Evolutionary conservation across 2,329 filamentous ascomycete genomes (phyloP), one percentile per base, ranked within the genome.

Genomic region (Paecilomyces niveus): DNA sequence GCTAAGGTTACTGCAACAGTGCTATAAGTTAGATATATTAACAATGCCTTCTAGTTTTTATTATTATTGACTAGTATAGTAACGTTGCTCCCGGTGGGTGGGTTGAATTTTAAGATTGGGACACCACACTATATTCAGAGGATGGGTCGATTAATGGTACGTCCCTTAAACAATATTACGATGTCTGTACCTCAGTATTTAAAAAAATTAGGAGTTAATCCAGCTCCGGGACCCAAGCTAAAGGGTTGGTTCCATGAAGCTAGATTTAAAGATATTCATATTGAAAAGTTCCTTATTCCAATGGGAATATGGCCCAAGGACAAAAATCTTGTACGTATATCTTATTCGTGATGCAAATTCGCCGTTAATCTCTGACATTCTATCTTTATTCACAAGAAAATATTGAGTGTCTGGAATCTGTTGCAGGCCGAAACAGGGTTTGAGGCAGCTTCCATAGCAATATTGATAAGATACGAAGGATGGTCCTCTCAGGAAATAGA

Each of bases 1-100:
- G 82, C 75, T 75, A 1, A 73, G 66, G 13, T 67, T 85, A 0
- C 76, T 85, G 58, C 68, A 70, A 15, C 75, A 77, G 57, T 73
- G 77, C 1, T 72, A 78, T 49, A 76, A 80, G 81, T 61, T 26
- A 22, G 24, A 26, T 26, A 18, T 18, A 15, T 15, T 18, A 3
- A 26, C 3, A 26, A 26, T 26, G 24, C 24, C 5, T 3, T 5
- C 24, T 26, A 26, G 24, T 26, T 26, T 26, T 26, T 26, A 26
- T 5, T 26, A 26, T 5, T 26, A 5, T 18, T 52, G 21, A 52
- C 9, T 11, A 3, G 9, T 11, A 3, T 24, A 52, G 50, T 3
- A 83, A 58, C 52, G 59, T 66, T n/a, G 68, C 67, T 21, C 76
- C 77, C 0, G 78, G 76, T 21, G 66, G 50, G 24, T 52, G 50